These are phyloP conservation scores for Chloris gayana DNA, from an alignment of 176 grass and related monocot genomes.

Conservation along the genomic window DNA sequence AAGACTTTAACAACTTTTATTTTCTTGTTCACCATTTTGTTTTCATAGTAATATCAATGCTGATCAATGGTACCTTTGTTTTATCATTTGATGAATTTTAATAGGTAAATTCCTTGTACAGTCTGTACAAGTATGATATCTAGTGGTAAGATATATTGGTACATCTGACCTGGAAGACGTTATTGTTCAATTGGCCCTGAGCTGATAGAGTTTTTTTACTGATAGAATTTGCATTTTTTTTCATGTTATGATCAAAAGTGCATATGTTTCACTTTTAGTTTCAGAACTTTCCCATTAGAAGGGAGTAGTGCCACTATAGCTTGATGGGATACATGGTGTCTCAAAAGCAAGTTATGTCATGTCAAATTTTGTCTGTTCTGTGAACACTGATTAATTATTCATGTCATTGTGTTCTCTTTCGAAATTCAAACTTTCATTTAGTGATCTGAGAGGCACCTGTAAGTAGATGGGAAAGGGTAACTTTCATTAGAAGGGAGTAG, in stretches of 20 bases:
- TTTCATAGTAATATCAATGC: not conserved
- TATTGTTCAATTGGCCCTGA: not conserved
- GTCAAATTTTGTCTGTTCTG: not conserved
- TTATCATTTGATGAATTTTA: not conserved
- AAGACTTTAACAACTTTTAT: not conserved
- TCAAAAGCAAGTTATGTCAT: too few species aligned
- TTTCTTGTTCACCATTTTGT: not conserved
- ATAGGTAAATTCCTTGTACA: not conserved
- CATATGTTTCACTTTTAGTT: not conserved
- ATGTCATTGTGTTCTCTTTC: not conserved
- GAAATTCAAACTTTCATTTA: not conserved
- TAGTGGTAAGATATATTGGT: not conserved
- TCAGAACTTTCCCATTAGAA: too few species aligned
- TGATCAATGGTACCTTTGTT: not conserved
- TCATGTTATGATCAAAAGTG: not conserved
- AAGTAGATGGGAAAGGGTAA: not conserved
- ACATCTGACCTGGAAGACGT: not conserved
- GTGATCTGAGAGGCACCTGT: not conserved
- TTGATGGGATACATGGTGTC: not conserved
- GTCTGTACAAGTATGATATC: not conserved
- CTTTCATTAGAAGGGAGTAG: not conserved
- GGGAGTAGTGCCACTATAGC: not conserved
- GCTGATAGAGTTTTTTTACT: not conserved
- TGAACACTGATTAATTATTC: not conserved
- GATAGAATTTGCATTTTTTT: not conserved